Evolutionary conservation across 768 basidiomycete genomes (phyloP), one percentile per base, ranked within the genome.

Genomic region (Piloderma croceum): DNA sequence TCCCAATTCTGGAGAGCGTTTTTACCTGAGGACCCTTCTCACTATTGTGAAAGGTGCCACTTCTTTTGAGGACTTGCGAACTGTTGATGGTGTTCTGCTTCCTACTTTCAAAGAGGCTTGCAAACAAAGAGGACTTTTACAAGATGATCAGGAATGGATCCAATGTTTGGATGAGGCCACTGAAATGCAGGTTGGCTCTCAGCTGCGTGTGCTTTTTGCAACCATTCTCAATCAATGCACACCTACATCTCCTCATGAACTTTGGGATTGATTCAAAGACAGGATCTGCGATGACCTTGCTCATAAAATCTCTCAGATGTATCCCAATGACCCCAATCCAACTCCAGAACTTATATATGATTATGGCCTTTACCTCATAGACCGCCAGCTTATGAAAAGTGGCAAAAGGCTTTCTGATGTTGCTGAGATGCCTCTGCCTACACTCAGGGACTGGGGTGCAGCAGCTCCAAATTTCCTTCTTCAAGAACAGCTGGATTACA

Each of bases 211-310:
- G 1, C 61, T 74, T 0, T 75, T 74, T 58, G 59, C 54, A 0
- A 62, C 60, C 4, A 56, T 74, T 3, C 60, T 74, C 0, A 21
- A 51, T 0, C 52, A 61, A 36, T 58, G 59, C 24, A 24, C 44
- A 10, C 62, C 62, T 1, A 20, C 58, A 0, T 11, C 56, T 6
- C 70, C 74, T 12, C 49, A 53, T 0, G n/a, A 11, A 0, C 59
- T 76, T 1, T 76, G 74, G 74, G 21, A 40, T 2, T 41, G 55
- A 5, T 73, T 64, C 39, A 45, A 52, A 11, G 3, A 22, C 0
- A 22, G 53, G 15, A 68, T 74, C 3, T 72, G 70, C 57, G 67
- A 73, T 59, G 66, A 73, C 42, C 51, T 73, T 3, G 23, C 15
- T 3, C 34, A 48, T 33, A 37, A 41, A 0, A 51, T 73, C 3